Conservation (phyloP, 2,329 filamentous ascomycete species). For the Cladosporium phlei region DNA sequence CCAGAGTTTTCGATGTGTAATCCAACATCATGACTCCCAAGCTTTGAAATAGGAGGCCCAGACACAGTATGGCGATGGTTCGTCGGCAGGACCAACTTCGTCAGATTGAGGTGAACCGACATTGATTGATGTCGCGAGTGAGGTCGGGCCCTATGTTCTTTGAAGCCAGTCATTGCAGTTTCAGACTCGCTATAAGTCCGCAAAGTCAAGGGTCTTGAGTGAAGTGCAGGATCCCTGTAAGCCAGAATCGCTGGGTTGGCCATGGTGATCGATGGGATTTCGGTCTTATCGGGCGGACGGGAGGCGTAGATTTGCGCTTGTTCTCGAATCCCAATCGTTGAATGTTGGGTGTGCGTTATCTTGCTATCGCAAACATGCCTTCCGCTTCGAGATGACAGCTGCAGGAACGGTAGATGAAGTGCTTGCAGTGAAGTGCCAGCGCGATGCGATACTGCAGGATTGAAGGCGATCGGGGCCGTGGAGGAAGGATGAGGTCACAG, state of each 20-base stretch:
- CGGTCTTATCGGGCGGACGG: slow-evolving; percentile 1
- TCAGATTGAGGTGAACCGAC: slow-evolving; percentile 4
- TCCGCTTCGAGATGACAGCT: slow-evolving; percentile 2
- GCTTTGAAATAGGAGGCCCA: slow-evolving; percentile 79
- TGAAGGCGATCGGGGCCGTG: not conserved
- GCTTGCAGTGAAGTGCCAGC: not conserved
- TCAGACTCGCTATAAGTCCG: slow-evolving; percentile 10
- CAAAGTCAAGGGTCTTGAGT: slow-evolving; percentile 7
- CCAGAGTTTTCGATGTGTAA: not conserved
- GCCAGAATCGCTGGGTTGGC: slow-evolving; percentile 6
- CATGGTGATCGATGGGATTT: not conserved
- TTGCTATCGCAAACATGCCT: slow-evolving; percentile 9
- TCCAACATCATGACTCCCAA: not conserved
- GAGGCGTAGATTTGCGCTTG: not conserved
- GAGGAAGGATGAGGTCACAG: slow-evolving; percentile 2
- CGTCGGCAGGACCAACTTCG: slow-evolving; percentile 3
- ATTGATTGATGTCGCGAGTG: slow-evolving; percentile 12
- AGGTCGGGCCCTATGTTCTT: slow-evolving; percentile 1
- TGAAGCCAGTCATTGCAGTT: not conserved
- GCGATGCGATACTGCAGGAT: not conserved
- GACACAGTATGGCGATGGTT: slow-evolving; percentile 93
- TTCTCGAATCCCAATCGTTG: too few relatives aligned
- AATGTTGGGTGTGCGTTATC: slow-evolving; percentile 3
- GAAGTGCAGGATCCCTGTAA: not conserved
- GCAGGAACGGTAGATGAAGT: not conserved